These are phyloP conservation scores for Saccharomyces hybrid DNA, from an alignment of 1,139 yeast genomes.

Conservation along the genomic window DNA sequence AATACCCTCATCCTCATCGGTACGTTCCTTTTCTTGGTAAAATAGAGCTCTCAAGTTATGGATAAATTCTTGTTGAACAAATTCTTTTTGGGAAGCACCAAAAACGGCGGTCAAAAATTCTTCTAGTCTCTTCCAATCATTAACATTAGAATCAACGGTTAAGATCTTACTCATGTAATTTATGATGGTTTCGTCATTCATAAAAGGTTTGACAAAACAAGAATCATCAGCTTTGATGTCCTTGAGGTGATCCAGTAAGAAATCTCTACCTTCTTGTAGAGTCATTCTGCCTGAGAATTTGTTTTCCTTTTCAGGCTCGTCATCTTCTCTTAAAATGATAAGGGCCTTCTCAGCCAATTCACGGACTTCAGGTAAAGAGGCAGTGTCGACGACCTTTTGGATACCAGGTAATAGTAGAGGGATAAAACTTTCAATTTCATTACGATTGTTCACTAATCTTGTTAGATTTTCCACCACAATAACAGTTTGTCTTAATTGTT, in stretches of 20 bases:
- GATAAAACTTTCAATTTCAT: conserved; percentile 81
- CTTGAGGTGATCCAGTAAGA: conserved; percentile 35
- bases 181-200: conserved; percentile 35
- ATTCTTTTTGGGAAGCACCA: conserved; percentile 37
- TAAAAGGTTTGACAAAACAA: conserved; percentile 18
- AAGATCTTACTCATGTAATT: conserved; percentile 51
- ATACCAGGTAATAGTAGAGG: conserved; percentile 87
- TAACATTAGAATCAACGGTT: conserved; percentile 72
- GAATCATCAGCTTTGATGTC: conserved; percentile 15
- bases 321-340: conserved; percentile 73
- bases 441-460: conserved; percentile 85
- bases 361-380: conserved; percentile 94
- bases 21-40: conserved; percentile 51
- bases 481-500: conserved; percentile 92
- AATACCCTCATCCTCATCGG: conserved; percentile 60
- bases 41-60: conserved; percentile 55
- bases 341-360: conserved; percentile 84
- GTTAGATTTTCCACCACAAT: conserved; percentile 94
- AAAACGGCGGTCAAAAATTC: conserved; percentile 49
- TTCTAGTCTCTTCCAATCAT: conserved; percentile 74
- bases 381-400: conserved; percentile 77
- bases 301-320: conserved; percentile 55
- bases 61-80: conserved; percentile 41
- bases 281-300: conserved; percentile 70
- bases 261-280: conserved; percentile 45